Evolutionary conservation across 768 basidiomycete species (phyloP).

Genomic region (Leccinum subgranulosum): DNA sequence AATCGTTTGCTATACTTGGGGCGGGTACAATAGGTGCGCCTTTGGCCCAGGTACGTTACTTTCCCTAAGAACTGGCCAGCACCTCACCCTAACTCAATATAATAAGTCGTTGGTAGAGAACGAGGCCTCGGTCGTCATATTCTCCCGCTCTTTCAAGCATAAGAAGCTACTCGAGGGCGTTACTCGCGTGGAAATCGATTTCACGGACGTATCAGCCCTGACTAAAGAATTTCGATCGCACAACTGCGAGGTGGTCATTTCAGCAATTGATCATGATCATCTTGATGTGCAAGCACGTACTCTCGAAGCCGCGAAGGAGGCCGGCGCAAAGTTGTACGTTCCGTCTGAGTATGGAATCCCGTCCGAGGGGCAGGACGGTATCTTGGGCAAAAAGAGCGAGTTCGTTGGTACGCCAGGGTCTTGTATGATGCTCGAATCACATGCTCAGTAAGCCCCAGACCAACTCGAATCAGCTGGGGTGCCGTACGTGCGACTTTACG

Average conservation of each 20-base stretch:
- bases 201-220: slow-evolving; percentile 7
- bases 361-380: slow-evolving; percentile 19
- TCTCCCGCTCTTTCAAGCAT: slow-evolving; percentile 11
- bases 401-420: slow-evolving; percentile 12
- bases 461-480: slow-evolving; percentile 14
- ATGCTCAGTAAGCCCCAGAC: background rate
- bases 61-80: background rate
- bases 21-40: slow-evolving; percentile 15
- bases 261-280: slow-evolving; percentile 19
- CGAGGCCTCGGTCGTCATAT: slow-evolving; percentile 9
- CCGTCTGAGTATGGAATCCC: slow-evolving; percentile 29
- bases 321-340: slow-evolving; percentile 28
- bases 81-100: background rate
- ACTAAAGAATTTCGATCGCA: slow-evolving; percentile 14
- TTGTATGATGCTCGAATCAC: background rate
- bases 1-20: slow-evolving; percentile 21
- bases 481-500: slow-evolving; percentile 20
- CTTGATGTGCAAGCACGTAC: slow-evolving; percentile 21
- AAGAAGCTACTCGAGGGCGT: slow-evolving; percentile 8
- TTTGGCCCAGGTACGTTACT: slow-evolving; percentile 4
- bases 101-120: slow-evolving; percentile 11
- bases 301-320: slow-evolving; percentile 28
- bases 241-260: slow-evolving; percentile 27
- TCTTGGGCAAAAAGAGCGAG: slow-evolving; percentile 14
- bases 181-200: slow-evolving; percentile 11